Conservation (phyloP, 768 basidiomycete species). For the Pleurotus djamor region DNA sequence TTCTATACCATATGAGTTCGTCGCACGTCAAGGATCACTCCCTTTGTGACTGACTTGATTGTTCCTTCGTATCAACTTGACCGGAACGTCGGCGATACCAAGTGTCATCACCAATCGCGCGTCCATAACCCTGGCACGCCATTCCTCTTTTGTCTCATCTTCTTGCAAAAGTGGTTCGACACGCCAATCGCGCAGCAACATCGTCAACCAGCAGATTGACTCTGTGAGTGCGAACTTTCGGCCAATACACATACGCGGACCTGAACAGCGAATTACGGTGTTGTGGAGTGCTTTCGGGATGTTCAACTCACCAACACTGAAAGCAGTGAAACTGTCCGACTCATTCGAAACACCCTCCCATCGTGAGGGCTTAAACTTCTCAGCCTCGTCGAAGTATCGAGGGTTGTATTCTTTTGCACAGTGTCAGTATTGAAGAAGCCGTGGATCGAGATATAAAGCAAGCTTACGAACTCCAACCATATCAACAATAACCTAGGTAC, state of each 20-base stretch:
- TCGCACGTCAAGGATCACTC: too few relatives aligned
- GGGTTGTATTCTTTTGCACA: conserved; percentile 38
- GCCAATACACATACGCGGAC: conserved; percentile 54
- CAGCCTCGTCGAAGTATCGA: conserved; percentile 45
- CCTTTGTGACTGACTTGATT: too few relatives aligned
- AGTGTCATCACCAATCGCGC: conserved; percentile 30
- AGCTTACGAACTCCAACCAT: conserved; percentile 48
- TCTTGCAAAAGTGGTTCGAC: conserved; percentile 39
- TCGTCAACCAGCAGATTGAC: conserved; percentile 48
- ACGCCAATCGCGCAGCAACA: conserved; percentile 50
- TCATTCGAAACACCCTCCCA: conserved; percentile 43
- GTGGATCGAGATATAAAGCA: not conserved
- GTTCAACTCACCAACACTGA: conserved; percentile 40
- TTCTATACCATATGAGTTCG: too few relatives aligned
- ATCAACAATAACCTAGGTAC: conserved; percentile 37
- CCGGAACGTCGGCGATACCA: conserved; percentile 14
- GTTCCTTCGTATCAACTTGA: conserved; percentile 12
- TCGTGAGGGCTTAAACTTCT: conserved; percentile 46
- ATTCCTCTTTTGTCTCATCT: conserved; percentile 35
- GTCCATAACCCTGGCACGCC: conserved; percentile 35
- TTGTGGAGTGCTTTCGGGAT: not conserved
- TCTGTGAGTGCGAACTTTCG: conserved; percentile 54
- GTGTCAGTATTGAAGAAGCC: too few relatives aligned
- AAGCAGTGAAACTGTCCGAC: conserved; percentile 42
- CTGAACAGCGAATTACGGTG: conserved; percentile 13